These are phyloP conservation scores for Nemania sp. DNA, from an alignment of 2,329 filamentous ascomycete species.

Conservation along the genomic window DNA sequence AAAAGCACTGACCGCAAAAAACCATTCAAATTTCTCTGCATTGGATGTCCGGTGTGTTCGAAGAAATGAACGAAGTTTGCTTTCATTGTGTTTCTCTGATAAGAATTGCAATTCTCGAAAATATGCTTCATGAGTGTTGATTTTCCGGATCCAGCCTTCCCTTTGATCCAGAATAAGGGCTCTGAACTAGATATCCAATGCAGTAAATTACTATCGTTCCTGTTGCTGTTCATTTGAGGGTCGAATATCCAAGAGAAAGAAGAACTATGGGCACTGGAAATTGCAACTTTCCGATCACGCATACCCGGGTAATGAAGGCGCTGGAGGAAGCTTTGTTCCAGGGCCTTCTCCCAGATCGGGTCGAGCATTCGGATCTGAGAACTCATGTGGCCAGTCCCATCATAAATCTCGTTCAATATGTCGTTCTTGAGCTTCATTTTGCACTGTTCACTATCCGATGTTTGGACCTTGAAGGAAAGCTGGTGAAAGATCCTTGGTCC, in stretches of 20 bases:
- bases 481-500: no score
- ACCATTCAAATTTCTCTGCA: neutral
- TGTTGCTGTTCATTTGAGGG: neutral
- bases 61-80: no score
- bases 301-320: neutral
- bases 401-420: neutral
- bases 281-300: neutral
- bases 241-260: neutral
- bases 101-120: no score
- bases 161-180: neutral
- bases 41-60: neutral
- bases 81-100: no score
- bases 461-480: neutral
- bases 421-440: neutral
- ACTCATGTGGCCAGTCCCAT: neutral
- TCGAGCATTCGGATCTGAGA: neutral
- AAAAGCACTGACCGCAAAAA: neutral
- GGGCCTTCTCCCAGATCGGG: neutral
- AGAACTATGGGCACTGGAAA: neutral
- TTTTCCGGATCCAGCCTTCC: neutral
- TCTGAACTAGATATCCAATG: neutral
- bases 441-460: neutral
- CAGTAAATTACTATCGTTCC: neutral
- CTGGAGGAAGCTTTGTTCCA: neutral
- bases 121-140: neutral